Evolutionary conservation across 495 filamentous ascomycete genomes (phyloP), one percentile per base, ranked within the genome.

Genomic region (Aspergillus egyptiacus): DNA sequence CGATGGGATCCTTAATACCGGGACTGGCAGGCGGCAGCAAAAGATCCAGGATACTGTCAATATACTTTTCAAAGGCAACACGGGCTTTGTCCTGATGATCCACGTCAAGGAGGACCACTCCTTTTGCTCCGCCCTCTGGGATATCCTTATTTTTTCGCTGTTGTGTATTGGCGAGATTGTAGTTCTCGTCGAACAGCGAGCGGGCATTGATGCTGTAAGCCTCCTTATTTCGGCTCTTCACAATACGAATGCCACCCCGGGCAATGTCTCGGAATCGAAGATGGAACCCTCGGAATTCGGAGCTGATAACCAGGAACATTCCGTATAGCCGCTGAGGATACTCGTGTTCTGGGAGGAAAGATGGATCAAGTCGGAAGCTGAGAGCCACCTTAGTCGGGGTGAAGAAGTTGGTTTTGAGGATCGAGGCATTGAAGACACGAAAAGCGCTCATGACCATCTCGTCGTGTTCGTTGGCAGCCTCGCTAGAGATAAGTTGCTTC

Each of bases 101-200:
- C 27, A 88, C 82, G 68, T 97, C 91, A 23, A 98, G 80, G 24
- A 98, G 82, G 46, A 98, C 91, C 40, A 98, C 93, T 68, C 93
- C 93, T 74, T 98, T 98, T 44, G 91, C 93, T 48, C 93, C 93
- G 44, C 93, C 93, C 74, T 98, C 93, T n/a, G 93, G 93, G 33
- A 98, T 98, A 60, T 98, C 93, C 73, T 98, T 98, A 76, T 98
- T 98, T 80, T 98, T 98, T 60, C 94, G 87, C 73, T 97, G 94
- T 68, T 98, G 93, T 0, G 93, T 98, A 67, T 93, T 97, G 52
- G 93, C 93, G 51, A 98, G 81, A 50, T 91, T 91, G 68, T 98
- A 98, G 69, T 98, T 98, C 70, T 98, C 93, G 54, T 98, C 93
- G 56, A 98, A 98, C 37, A 97, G 76, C 15, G 86, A 93, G 33